Conservation (phyloP, 2,329 filamentous ascomycete genomes). For the Atkinsonella hypoxylon region DNA sequence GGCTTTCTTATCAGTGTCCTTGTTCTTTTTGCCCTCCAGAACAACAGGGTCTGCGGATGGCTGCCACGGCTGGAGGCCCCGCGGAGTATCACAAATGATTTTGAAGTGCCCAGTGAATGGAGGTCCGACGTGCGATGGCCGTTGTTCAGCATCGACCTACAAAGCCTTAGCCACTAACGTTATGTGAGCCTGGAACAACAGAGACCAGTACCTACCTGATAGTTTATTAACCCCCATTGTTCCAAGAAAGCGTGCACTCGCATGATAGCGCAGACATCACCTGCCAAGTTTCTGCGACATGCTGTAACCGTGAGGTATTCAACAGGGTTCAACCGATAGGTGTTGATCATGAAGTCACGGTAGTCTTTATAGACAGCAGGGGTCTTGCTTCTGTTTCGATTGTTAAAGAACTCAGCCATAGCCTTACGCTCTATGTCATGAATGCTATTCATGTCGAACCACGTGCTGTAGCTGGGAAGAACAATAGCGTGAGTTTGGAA, state of each 20-base stretch:
- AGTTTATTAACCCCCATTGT: constrained; percentile 98
- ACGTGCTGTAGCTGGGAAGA: constrained; percentile 91
- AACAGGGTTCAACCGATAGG: constrained; percentile 86
- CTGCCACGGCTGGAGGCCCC: constrained; percentile 90
- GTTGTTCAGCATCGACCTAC: constrained; percentile 89
- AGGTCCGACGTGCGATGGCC: constrained; percentile 88
- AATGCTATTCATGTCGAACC: constrained; percentile 96
- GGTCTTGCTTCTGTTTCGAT: constrained; percentile 94
- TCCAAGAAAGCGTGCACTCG: constrained; percentile 94
- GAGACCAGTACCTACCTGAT: constrained; percentile 54
- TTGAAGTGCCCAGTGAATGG: constrained; percentile 97
- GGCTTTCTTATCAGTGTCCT: constrained; percentile 63
- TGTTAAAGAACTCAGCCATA: constrained; percentile 97
- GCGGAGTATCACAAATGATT: constrained; percentile 87
- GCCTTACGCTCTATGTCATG: constrained; percentile 89
- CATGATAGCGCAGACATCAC: constrained; percentile 98
- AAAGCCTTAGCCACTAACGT: constrained; percentile 6
- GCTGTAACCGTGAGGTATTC: constrained; percentile 97
- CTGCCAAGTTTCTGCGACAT: constrained; percentile 85
- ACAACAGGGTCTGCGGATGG: constrained; percentile 66
- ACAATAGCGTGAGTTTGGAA: constrained; percentile 93
- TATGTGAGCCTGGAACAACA: neutral
- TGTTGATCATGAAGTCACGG: constrained; percentile 99
- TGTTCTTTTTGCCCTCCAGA: constrained; percentile 45
- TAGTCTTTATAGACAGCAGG: constrained; percentile 97